Evolutionary conservation across 2,329 filamentous ascomycete genomes (phyloP).

Genomic region (Pseudopyrenochaeta lycopersici): DNA sequence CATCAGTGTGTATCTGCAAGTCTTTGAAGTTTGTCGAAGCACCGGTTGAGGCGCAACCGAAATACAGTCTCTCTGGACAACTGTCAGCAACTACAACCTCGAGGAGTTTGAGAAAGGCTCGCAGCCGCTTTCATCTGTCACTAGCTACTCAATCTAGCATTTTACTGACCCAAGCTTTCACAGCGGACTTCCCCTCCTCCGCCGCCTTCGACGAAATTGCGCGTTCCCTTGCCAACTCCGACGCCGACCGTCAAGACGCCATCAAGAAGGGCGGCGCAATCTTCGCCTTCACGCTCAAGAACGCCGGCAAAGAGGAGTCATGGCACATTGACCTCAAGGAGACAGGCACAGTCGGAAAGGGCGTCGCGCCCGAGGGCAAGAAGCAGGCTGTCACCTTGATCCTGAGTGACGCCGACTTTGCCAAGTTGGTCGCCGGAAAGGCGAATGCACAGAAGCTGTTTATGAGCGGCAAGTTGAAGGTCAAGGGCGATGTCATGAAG

Average conservation of each 20-base stretch:
- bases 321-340: conserved; percentile 98
- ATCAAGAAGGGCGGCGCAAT: conserved; percentile 88
- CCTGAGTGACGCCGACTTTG: conserved; percentile 88
- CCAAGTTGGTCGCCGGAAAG: conserved; percentile 81
- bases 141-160: background rate
- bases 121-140: background rate
- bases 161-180: background rate
- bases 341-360: conserved; percentile 81
- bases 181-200: conserved; percentile 81
- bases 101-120: no score
- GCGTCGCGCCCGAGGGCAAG: conserved; percentile 70
- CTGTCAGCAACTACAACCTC: background rate
- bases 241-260: conserved; percentile 82
- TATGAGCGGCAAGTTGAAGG: conserved; percentile 98
- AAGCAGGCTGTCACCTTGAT: conserved; percentile 90
- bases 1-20: background rate
- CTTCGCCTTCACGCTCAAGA: conserved; percentile 94
- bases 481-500: conserved; percentile 99
- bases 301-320: conserved; percentile 79
- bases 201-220: conserved; percentile 91
- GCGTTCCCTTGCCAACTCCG: conserved; percentile 71
- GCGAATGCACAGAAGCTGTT: conserved; percentile 95
- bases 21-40: background rate
- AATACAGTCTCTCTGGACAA: background rate
- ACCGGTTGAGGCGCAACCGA: background rate